Evolutionary conservation across 768 basidiomycete genomes (phyloP).

Genomic region (Termitomyces sp.): DNA sequence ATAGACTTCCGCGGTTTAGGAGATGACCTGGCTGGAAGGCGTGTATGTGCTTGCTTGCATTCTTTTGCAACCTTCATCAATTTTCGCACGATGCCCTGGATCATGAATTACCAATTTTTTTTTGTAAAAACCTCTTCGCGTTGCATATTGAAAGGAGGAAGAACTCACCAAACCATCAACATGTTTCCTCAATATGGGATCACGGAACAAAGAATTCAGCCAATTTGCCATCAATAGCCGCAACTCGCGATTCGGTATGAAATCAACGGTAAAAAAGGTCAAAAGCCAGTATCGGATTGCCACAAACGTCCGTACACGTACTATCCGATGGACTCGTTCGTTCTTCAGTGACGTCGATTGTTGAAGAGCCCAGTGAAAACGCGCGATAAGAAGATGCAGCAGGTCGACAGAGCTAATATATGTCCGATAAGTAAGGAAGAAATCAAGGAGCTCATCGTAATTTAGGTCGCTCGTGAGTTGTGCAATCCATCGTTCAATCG

Average conservation of each 20-base stretch:
- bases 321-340: conserved; percentile 67
- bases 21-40: conserved; percentile 24
- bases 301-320: conserved; percentile 84
- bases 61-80: conserved; percentile 81
- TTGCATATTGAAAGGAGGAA: neutral
- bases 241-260: conserved; percentile 74
- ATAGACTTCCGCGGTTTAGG: conserved; percentile 27
- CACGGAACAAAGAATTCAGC: conserved; percentile 71
- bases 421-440: conserved; percentile 88
- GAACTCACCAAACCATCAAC: conserved; percentile 63
- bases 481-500: conserved; percentile 90
- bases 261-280: conserved; percentile 88
- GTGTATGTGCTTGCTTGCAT: conserved; percentile 64
- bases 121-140: neutral
- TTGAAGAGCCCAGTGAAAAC: conserved; percentile 86
- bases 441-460: conserved; percentile 82
- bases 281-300: conserved; percentile 88
- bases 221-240: conserved; percentile 68
- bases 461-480: conserved; percentile 83
- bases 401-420: conserved; percentile 78
- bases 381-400: conserved; percentile 73
- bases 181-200: conserved; percentile 63
- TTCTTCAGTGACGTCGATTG: conserved; percentile 46
- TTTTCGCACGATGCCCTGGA: conserved; percentile 72
- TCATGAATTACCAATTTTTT: conserved; percentile 1